A percentile compares a stretch with the other conserved stretches of the same genome.
phyloP scores from a whole-genome alignment of 805 yeast species.

The Teunomyces tritomae region DNA sequence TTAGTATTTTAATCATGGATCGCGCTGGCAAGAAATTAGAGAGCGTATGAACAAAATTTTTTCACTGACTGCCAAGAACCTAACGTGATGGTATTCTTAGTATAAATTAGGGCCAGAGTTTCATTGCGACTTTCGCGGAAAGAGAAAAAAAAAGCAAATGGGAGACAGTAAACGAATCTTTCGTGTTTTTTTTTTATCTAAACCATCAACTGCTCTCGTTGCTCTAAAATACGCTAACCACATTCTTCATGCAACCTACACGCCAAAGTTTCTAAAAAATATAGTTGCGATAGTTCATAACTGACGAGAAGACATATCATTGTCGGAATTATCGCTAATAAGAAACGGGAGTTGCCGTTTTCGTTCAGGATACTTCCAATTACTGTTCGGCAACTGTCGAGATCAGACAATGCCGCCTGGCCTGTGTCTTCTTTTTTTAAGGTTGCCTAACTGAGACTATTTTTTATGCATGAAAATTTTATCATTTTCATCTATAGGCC shows the following conservation, averaged over 20 bases:
- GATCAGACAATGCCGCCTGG: neutral
- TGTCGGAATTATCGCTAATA: neutral
- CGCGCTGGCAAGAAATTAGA: too few species aligned
- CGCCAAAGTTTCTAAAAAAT: too few species aligned
- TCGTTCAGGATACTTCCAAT: neutral
- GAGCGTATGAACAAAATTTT: neutral
- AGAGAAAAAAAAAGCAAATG: neutral
- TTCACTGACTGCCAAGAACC: neutral
- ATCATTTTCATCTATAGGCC: slow-evolving; percentile 1
- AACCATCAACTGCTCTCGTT: neutral
- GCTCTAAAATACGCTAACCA: neutral
- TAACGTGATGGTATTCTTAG: neutral
- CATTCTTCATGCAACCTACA: too few species aligned
- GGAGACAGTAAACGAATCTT: too few species aligned
- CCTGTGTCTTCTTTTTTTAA: neutral
- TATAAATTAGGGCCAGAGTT: neutral
- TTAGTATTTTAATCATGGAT: too few species aligned
- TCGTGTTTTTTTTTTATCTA: neutral
- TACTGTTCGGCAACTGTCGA: neutral
- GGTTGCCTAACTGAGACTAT: neutral
- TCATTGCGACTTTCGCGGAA: neutral
- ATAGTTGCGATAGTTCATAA: too few species aligned
- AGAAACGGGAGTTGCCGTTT: neutral
- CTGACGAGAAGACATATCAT: neutral
- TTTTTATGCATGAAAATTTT: slow-evolving; percentile 3